phyloP scores from a whole-genome alignment of 2,329 filamentous ascomycete genomes.

The Botrytis galanthina region DNA sequence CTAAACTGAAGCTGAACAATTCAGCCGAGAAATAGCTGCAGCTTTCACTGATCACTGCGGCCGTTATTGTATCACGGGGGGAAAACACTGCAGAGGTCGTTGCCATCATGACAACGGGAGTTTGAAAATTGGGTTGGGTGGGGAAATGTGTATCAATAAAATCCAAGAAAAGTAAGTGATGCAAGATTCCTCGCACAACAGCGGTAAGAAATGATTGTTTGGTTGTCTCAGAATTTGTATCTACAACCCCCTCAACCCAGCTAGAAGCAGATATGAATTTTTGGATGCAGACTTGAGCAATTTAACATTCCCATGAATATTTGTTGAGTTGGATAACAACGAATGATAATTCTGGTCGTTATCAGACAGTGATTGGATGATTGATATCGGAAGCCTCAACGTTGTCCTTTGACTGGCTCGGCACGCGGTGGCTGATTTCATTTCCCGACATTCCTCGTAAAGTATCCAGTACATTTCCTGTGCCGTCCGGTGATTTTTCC shows the following conservation, averaged over 20 bases:
- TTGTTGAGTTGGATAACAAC: background rate
- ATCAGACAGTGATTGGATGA: background rate
- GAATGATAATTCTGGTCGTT: constrained; percentile 6
- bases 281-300: constrained; percentile 1
- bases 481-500: background rate
- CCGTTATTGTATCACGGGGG: constrained; percentile 8
- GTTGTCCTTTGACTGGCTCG: background rate
- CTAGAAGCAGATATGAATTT: background rate
- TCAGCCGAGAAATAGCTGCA: constrained; percentile 1
- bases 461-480: background rate
- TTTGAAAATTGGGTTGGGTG: constrained; percentile 1
- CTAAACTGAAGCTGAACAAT: background rate
- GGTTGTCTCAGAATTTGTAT: constrained; percentile 12
- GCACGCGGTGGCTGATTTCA: background rate
- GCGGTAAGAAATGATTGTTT: constrained; percentile 14
- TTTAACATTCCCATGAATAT: background rate
- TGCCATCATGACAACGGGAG: constrained; percentile 11
- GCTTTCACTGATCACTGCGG: constrained; percentile 1
- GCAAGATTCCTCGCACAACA: constrained; percentile 21
- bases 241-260: constrained; percentile 3
- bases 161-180: constrained; percentile 16
- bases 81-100: constrained; percentile 6
- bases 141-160: constrained; percentile 14
- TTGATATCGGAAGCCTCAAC: background rate
- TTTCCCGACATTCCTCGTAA: constrained; percentile 10